phyloP scores from a whole-genome alignment of 768 basidiomycete genomes.

The Suillus paluster region DNA sequence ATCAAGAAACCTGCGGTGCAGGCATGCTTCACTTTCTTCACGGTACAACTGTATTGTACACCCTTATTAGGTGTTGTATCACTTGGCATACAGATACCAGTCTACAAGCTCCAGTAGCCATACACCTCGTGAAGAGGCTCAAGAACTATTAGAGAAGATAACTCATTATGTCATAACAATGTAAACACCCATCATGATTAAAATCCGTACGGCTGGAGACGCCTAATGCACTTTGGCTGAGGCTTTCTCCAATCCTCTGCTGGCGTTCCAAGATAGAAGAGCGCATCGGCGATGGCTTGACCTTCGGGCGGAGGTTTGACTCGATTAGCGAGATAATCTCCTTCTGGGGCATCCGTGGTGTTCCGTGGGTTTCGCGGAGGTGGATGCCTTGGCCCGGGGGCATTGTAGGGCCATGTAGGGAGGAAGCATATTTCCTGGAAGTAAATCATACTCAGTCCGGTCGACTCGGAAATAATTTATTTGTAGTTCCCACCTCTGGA shows the following conservation, averaged over 20 bases:
- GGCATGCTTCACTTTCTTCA: background rate
- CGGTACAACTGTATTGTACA: too few species aligned
- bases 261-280: background rate
- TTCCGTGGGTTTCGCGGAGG: background rate
- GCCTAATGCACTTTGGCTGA: constrained; percentile 25
- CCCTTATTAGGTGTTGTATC: too few species aligned
- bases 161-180: background rate
- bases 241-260: constrained; percentile 27
- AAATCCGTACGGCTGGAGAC: constrained; percentile 13
- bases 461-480: background rate
- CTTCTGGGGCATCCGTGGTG: background rate
- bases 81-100: too few species aligned
- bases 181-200: background rate
- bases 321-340: background rate
- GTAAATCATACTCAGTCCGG: background rate
- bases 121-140: too few species aligned
- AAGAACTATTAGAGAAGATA: background rate
- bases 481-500: constrained; percentile 18
- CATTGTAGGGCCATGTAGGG: constrained; percentile 24
- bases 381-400: background rate
- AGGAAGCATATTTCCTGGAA: constrained; percentile 31
- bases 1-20: background rate
- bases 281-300: background rate
- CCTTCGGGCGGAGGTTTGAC: background rate
- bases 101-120: too few species aligned